A percentile compares a stretch with the other conserved stretches of the same genome.
phyloP scores from a whole-genome alignment of 139 green algal genomes.

The Chlorella sp. region DNA sequence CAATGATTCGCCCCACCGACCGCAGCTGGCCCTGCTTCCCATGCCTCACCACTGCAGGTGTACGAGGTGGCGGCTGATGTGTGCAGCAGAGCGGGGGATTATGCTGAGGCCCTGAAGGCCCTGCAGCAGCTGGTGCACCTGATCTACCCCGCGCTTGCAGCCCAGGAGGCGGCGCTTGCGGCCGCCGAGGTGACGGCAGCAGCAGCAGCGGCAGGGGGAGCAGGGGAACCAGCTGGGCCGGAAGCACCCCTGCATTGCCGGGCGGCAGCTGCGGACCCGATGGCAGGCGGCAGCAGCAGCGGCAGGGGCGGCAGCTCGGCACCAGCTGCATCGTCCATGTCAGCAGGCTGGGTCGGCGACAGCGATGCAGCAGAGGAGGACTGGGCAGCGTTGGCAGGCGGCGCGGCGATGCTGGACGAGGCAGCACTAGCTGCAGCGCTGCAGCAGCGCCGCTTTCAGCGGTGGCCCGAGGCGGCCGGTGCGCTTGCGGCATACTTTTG shows the following conservation, averaged over 20 bases:
- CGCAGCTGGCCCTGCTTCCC: neutral
- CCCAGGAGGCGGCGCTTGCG: neutral
- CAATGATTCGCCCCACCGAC: neutral
- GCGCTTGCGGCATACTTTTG: conserved; percentile 3
- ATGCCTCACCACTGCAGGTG: conserved; percentile 3
- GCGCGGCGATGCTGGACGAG: neutral
- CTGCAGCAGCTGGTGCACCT: conserved; percentile 4
- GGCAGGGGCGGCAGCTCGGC: neutral
- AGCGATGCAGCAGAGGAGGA: neutral
- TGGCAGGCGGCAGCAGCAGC: neutral
- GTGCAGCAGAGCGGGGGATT: conserved; percentile 9
- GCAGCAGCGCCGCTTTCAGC: neutral
- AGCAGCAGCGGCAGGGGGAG: neutral
- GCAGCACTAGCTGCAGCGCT: neutral
- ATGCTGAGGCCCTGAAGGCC: conserved; percentile 18
- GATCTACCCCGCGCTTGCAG: conserved; percentile 19
- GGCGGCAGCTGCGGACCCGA: too few species aligned
- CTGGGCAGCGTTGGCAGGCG: neutral
- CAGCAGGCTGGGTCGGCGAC: neutral
- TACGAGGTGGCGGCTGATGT: conserved; percentile 30
- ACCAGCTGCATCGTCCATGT: neutral
- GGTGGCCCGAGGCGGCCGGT: conserved; percentile 28
- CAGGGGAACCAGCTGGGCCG: neutral
- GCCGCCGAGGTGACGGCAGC: neutral
- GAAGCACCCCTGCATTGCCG: neutral